Evolutionary conservation across 1,139 yeast genomes (phyloP), one percentile per base, ranked within the genome.

Genomic region (Yamadazyma sp.): DNA sequence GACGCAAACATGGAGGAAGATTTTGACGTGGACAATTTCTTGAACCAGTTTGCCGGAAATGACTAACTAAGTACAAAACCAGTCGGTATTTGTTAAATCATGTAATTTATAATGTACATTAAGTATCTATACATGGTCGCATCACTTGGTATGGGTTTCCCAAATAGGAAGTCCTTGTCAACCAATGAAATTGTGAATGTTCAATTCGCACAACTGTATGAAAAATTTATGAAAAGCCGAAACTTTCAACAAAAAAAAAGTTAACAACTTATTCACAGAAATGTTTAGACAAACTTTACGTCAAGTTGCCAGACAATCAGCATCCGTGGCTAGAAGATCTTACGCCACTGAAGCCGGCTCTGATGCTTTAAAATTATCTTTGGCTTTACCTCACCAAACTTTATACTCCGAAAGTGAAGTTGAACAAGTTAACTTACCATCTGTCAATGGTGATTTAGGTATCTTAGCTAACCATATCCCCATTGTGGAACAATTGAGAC

Each of bases 401-500:
- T 62, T 80, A 61, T 70, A 70, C 59, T 56, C 73, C 33, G 76
- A 72, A 47, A 61, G 66, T 50, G 69, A 66, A 68, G 85, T 66
- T 43, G 81, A 86, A 54, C 99, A 92, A 76, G 98, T 94, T 55
- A 92, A 92, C 75, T 77, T 92, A 57, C 98, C 99, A 60, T 92
- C 96, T 49, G 79, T 87, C 60, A 84, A 95, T 53, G 99, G 99
- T 65, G 95, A 87, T 64, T 81, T 92, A 69, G 99, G 99, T 87
- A 81, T 92, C 53, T 77, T 92, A 63, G 97, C 98, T 58, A 85
- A 88, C 75, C 99, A 92, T 80, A 96, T 92, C 62, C 98, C 99
- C 59, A 83, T 87, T 61, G 91, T 92, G 52, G 98, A 94, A 73
- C 96, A 94, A 77, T 82, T 92, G 65, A 82, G 85, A 64, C 96